A percentile compares a stretch with the other conserved stretches of the same genome.
Conservation (phyloP, 108 stramenopile genomes). For the Pseudonitzschia multiseries region DNA sequence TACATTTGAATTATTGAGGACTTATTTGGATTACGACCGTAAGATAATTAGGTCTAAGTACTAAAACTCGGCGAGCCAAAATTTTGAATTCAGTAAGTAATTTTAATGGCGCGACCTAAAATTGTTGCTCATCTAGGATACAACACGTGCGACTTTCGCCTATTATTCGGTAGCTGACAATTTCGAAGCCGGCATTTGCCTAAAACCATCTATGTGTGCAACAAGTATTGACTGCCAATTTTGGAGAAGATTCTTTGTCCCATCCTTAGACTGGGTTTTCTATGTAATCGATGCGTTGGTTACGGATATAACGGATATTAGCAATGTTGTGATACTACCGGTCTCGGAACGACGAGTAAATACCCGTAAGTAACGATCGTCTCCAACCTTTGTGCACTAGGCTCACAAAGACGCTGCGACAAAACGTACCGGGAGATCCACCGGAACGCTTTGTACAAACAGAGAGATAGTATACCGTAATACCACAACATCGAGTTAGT, state of each 20-base stretch:
- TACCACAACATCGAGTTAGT: too few species aligned
- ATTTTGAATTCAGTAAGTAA: not conserved
- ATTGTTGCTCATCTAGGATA: not conserved
- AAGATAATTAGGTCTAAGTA: not conserved
- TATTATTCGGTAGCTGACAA: not conserved
- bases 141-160: not conserved
- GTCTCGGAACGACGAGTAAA: too few species aligned
- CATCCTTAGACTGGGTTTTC: too few species aligned
- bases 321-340: too few species aligned
- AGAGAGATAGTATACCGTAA: too few species aligned
- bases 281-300: not conserved
- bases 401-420: too few species aligned
- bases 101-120: not conserved
- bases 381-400: too few species aligned
- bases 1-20: too few species aligned
- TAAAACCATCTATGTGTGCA: not conserved
- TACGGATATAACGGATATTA: not conserved
- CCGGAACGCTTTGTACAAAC: too few species aligned
- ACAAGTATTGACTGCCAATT: not conserved
- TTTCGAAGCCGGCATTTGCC: not conserved
- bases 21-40: too few species aligned
- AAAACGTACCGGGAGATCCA: too few species aligned
- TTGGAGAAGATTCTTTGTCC: not conserved
- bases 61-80: conserved; percentile 8
- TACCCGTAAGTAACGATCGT: too few species aligned